Evolutionary conservation across 352 stramenopile genomes (phyloP), one percentile per base, ranked within the genome.

Genomic region (Globisporangium splendens): DNA sequence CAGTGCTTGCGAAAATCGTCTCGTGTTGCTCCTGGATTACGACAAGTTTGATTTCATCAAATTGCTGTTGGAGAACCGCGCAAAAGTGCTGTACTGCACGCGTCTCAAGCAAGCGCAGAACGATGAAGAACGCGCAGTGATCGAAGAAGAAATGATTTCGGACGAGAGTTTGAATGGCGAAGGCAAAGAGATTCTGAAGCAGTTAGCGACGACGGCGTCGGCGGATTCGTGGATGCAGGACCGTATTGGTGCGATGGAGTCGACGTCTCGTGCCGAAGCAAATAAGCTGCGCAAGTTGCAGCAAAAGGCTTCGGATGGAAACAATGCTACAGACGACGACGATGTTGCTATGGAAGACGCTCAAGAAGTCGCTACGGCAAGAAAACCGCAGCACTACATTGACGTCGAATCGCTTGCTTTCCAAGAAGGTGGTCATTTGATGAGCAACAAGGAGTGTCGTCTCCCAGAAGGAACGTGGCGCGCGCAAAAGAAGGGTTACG

Each of bases 1-100:
- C 17, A 90, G 86, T 57, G 79, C 83, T 41, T 98, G 94, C 61
- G 97, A 99, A 68, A 99, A 99, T 74, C 86, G 94, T 54, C 85
- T 99, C 1, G 89, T 99, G 39, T 69, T 98, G 44, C 65, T 99
- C 6, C 72, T 99, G 43, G 97, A 98, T 59, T 98, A 99, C 69
- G 97, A 99, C 72, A 98, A 99, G 61, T 99, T 99, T 65, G 96
- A 99, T 41, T 98, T 99, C 38, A 99, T 99, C 75, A 99, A 99
- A 70, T 56, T 97, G 8, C 67, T 99, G 52, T 69, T 99, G 14
- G 81, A 91, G 48, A 99, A 99, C 76, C 83, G 96, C 31, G 83
- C 83, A 13, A 97, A 96, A 56, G 96, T 99, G 35, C 89, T 97
- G 46, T 99, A 98, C 65, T 99, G 96, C 73, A 98, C 97, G 33